Percentiles rank a stretch among this genome's conserved stretches.
Conservation (phyloP, 345 rosid species). For the Eucalyptus paniculata region DNA sequence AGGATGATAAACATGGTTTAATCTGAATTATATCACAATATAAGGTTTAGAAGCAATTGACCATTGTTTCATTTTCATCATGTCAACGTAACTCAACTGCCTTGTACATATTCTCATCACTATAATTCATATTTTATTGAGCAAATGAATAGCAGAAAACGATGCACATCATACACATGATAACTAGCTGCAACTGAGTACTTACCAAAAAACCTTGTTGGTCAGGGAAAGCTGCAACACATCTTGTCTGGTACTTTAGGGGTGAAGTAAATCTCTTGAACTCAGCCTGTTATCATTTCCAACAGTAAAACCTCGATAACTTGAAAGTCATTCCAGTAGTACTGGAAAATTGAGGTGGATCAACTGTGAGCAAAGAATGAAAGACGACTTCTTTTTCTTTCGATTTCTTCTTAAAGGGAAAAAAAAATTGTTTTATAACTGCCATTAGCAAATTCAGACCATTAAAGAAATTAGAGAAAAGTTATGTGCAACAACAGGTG, state of each 20-base stretch:
- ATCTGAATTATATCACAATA: background rate
- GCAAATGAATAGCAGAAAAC: background rate
- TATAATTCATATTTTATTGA: background rate
- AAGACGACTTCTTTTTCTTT: background rate
- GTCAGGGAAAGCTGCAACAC: constrained; percentile 97
- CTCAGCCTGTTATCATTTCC: constrained; percentile 33
- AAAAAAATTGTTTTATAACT: background rate
- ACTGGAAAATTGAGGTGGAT: background rate
- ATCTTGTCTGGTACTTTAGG: constrained; percentile 92
- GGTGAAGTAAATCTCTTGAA: constrained; percentile 85
- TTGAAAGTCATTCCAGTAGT: background rate
- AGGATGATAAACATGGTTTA: background rate
- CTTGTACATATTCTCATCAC: background rate
- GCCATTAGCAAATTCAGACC: background rate
- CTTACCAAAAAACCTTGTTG: constrained; percentile 97
- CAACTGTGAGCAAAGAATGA: background rate
- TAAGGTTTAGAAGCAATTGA: background rate
- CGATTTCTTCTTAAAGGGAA: background rate
- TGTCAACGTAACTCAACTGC: background rate
- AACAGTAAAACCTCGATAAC: background rate
- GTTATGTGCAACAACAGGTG: background rate
- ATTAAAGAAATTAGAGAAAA: background rate
- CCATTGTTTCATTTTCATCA: background rate
- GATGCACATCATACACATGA: background rate
- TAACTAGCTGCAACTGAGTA: background rate